Evolutionary conservation across 2,329 filamentous ascomycete genomes (phyloP), one percentile per base, ranked within the genome.

Genomic region (Rhinocladiella mackenziei): DNA sequence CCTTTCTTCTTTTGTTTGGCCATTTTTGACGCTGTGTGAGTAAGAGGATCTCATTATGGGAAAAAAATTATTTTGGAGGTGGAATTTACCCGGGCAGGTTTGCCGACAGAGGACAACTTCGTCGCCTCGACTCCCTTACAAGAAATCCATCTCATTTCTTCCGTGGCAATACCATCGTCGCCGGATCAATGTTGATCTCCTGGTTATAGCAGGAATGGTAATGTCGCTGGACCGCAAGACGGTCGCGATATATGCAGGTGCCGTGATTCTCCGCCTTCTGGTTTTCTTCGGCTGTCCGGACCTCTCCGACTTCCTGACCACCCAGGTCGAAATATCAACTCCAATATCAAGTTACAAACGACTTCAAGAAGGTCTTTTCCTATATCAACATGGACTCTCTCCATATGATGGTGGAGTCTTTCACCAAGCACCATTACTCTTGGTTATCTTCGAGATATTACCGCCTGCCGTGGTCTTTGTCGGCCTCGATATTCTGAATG

Each of bases 281-380:
- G 77, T 97, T 40, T 89, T 89, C 63, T 73, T 82, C 47, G 74
- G 81, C 45, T 95, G 96, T 62, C 89, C 92, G 51, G 79, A 78
- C 26, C 74, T 98, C 29, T 86, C 91, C 39, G 82, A 89, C 63
- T 75, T 95, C 51, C 75, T 98, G 51, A 92, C 88, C 14, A 86
- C 84, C 54, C 84, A 92, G 62, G 92, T 96, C 59, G 92, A 98
- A 73, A 84, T 98, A 60, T 96, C 92, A 32, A 98, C 92, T 15
- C 91, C 92, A 28, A 85, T 97, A 34, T 96, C 88, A 58, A 95
- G 91, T 77, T 98, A 96, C 78, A 97, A 97, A 73, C 80, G 92
- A 79, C 88, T 97, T 43, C 91, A 97, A 74, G 92, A 98, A 69
- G 92, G 92, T 14, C 72, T 98, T 45, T 98, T 95, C 61, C 80